Evolutionary conservation across 306 rosid species (phyloP).

Genomic region (Cucurbita moschata): DNA sequence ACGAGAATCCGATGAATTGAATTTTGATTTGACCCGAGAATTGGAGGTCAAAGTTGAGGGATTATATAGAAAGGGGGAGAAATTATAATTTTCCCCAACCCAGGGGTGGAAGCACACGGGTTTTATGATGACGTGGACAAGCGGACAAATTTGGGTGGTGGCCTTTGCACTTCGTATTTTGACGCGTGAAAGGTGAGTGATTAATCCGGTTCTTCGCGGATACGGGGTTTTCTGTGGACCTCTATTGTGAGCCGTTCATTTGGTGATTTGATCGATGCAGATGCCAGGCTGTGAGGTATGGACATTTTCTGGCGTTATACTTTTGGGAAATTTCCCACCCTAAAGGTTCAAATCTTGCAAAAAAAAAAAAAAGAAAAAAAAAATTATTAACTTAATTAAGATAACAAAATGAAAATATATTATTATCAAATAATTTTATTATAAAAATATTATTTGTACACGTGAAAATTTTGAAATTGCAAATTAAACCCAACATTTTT

Average conservation of each 20-base stretch:
- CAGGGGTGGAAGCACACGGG: background rate
- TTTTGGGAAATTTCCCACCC: too few relatives aligned
- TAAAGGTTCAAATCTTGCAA: too few relatives aligned
- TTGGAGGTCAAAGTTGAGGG: too few relatives aligned
- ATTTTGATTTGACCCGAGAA: background rate
- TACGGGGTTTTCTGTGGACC: background rate
- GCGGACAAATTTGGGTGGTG: background rate
- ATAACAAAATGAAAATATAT: too few relatives aligned
- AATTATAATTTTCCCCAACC: background rate
- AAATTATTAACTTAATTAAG: too few relatives aligned
- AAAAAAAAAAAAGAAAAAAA: too few relatives aligned
- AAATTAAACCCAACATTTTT: too few relatives aligned
- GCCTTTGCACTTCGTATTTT: background rate
- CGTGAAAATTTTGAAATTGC: too few relatives aligned
- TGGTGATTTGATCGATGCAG: background rate
- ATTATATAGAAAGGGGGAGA: background rate
- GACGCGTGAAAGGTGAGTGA: background rate
- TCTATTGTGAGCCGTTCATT: background rate
- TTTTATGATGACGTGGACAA: background rate
- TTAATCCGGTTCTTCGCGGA: background rate
- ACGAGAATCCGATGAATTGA: background rate
- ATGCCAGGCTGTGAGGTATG: background rate
- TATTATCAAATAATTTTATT: too few relatives aligned
- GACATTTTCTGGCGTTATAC: background rate
- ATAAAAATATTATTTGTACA: too few relatives aligned